Conservation (phyloP, 2,329 filamentous ascomycete species). For the Trichoderma polysporum region DNA sequence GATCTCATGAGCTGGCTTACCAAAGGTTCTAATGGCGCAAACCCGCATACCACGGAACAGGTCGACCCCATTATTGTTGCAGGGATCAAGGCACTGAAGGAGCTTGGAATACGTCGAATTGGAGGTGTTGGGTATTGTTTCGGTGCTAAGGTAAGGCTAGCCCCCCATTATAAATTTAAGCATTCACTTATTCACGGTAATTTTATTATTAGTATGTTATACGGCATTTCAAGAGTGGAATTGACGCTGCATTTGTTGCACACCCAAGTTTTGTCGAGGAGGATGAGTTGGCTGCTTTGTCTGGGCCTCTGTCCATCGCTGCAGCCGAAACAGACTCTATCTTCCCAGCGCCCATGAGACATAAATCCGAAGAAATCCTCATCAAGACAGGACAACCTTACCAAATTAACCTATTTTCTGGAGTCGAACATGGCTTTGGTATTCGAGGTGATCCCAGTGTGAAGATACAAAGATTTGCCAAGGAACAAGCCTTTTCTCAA, state of each 20-base stretch:
- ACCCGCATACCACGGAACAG: background rate
- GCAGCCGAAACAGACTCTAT: background rate
- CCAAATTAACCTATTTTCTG: background rate
- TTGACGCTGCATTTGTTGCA: background rate
- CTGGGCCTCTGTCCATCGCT: background rate
- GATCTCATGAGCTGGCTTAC: constrained; percentile 24
- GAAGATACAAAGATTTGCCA: background rate
- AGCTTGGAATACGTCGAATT: background rate
- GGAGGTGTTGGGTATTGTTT: background rate
- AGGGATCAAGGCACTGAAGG: background rate
- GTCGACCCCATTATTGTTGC: background rate
- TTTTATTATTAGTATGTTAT: background rate
- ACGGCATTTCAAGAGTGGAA: background rate
- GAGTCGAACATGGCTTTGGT: background rate
- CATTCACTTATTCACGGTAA: background rate
- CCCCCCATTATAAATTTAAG: background rate
- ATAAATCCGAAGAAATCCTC: background rate
- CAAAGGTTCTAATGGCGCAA: background rate
- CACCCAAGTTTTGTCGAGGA: background rate
- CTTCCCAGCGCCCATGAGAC: background rate
- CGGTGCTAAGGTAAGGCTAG: background rate
- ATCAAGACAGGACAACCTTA: background rate
- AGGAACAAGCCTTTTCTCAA: background rate
- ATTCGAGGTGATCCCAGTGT: background rate
- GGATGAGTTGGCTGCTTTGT: background rate